Base-by-base conservation (phyloP, 495 filamentous ascomycete genomes). In the Amphirosellinia nigrospora region DNA sequence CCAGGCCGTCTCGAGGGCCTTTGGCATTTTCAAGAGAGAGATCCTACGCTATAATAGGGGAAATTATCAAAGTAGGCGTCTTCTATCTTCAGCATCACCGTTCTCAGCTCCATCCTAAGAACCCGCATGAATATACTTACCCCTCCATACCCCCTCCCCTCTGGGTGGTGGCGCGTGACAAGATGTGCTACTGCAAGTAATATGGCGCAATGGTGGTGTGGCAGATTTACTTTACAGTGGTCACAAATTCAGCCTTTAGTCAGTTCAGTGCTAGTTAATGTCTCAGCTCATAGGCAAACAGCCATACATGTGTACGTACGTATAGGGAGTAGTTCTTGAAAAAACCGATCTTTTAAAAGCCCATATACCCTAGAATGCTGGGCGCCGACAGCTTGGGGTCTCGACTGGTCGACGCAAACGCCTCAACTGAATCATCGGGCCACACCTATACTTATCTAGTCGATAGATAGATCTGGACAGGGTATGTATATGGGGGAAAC, bases 191-290 rank as follows among this genome's bases (percentile, higher is more conserved):
- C 63, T 65, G 63, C 63, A 65, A 65, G 46, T 53, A 53, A 53
- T 52, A 65, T 65, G 63, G 45, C 63, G 46, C 63, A 52, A 65
- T 39, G 45, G 32, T 65, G 63, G 46, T 65, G 63, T 65, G 63
- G 46, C 63, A 65, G 30, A 39, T 53, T 65, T 28, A 19, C 32
- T 26, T 28, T 21, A 39, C n/a, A 53, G 30, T 53, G n/a, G 46
- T 39, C 28, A 65, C n/a, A 38, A 26, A 39, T n/a, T 6, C 32
- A 16, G n/a, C n/a, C 63, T 28, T 16, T 30, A 19, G 45, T 39
- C 26, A 61, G 9, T 41, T 61, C 58, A 7, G 43, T 4, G 1
- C 41, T n/a, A 26, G 28, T 3, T 23, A 26, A 21, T 38, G 30
- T 53, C 21, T 38, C 63, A 4, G 19, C 28, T 64, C 16, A 28